Base-by-base conservation (phyloP, 495 filamentous ascomycete species). In the Aspergillus saccharolyticus region DNA sequence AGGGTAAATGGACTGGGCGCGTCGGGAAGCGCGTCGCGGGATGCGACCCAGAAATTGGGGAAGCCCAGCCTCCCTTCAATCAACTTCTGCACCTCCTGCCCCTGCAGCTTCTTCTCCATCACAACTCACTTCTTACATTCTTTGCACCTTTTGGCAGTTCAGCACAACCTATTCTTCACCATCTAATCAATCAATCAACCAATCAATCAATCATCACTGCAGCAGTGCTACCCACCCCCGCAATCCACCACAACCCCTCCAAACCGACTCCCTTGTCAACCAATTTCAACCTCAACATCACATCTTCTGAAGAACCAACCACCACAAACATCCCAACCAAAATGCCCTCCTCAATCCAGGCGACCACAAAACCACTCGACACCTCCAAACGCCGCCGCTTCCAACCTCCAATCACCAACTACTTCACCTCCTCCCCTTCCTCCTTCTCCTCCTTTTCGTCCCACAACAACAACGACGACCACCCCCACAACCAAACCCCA, bases 391-490 rank as follows among this genome's bases (percentile, higher is more conserved):
- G 74, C 42, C 63, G 74, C 46, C 76, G 76, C 62, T 79, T 77
- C 66, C 76, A 78, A 66, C 63, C 76, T 15, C 66, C 74, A 7
- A 79, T 79, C 60, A 79, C 76, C 44, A 64, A 54, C n/a, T 79
- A 69, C 69, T 78, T 49, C 46, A 49, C 56, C 42, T 43, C 45
- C 30, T 42, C 58, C 17, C 49, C 65, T 55, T 39, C 59, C 45
- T 21, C 53, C 42, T n/a, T n/a, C n/a, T n/a, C n/a, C n/a, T n/a
- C n/a, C n/a, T n/a, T n/a, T n/a, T n/a, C n/a, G n/a, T n/a, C n/a
- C n/a, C n/a, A 48, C 43, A 28, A 44, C 58, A n/a, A 50, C 65
- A 52, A 43, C 59, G 12, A 20, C 56, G 45, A 54, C 55, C 51
- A 24, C 46, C 45, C 22, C 50, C 39, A 30, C 25, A 18, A 47